Evolutionary conservation across 2,329 filamentous ascomycete genomes (phyloP).

Genomic region (Pseudogymnoascus sp.): DNA sequence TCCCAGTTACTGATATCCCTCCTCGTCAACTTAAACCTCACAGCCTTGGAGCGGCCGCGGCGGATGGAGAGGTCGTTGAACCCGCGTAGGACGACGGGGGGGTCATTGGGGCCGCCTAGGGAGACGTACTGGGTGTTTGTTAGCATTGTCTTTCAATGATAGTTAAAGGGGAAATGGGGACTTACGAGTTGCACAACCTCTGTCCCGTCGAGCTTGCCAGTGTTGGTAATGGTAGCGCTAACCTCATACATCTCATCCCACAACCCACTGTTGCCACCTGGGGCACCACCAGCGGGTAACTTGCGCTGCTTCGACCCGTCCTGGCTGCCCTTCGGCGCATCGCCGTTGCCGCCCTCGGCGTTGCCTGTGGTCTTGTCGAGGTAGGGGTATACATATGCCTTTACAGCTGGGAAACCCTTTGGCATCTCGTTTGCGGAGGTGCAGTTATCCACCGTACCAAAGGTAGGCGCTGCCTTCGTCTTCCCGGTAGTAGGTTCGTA

Average conservation of each 20-base stretch:
- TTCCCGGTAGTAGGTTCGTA: slow-evolving; percentile 47
- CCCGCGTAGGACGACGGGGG: slow-evolving; percentile 57
- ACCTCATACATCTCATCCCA: slow-evolving; percentile 47
- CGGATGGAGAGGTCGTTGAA: slow-evolving; percentile 71
- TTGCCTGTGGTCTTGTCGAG: slow-evolving; percentile 34
- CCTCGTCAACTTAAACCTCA: slow-evolving; percentile 61
- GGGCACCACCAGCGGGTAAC: slow-evolving; percentile 38
- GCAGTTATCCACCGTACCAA: slow-evolving; percentile 54
- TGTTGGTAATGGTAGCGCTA: slow-evolving; percentile 46
- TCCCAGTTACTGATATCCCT: slow-evolving; percentile 89
- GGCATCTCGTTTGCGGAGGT: slow-evolving; percentile 62
- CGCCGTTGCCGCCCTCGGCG: slow-evolving; percentile 19
- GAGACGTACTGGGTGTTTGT: slow-evolving; percentile 54
- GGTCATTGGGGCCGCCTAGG: slow-evolving; percentile 70
- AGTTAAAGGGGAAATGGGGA: slow-evolving; percentile 26
- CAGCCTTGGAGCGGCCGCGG: slow-evolving; percentile 58
- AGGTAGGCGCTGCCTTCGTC: slow-evolving; percentile 53
- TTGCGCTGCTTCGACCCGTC: slow-evolving; percentile 38
- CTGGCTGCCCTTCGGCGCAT: slow-evolving; percentile 34
- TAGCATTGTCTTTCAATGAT: slow-evolving; percentile 42
- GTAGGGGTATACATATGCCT: slow-evolving; percentile 46
- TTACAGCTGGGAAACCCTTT: slow-evolving; percentile 35
- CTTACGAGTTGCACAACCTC: slow-evolving; percentile 50
- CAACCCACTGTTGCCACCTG: slow-evolving; percentile 44
- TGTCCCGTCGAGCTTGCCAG: slow-evolving; percentile 42